These are phyloP conservation scores for Carallia brachiata DNA, from an alignment of 345 rosid species.

Conservation along the genomic window DNA sequence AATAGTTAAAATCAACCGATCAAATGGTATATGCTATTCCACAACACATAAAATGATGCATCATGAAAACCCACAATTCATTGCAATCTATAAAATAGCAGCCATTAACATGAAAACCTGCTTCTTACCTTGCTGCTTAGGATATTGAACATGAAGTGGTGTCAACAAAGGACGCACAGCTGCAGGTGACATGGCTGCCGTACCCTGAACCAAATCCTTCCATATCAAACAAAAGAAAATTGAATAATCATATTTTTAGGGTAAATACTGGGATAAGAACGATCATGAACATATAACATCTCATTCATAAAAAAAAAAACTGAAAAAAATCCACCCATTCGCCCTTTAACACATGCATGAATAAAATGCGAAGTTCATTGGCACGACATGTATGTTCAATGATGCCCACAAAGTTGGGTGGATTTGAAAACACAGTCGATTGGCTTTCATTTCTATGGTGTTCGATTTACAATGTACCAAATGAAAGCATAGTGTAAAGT, in stretches of 20 bases:
- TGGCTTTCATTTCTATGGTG: background rate
- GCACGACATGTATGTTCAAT: background rate
- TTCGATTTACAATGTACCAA: background rate
- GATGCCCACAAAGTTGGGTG: no score
- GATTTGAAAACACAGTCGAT: background rate
- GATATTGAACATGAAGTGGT: slow-evolving; percentile 49
- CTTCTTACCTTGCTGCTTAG: slow-evolving; percentile 33
- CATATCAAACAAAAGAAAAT: slow-evolving; percentile 20
- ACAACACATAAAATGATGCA: background rate
- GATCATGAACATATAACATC: background rate
- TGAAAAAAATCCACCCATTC: background rate
- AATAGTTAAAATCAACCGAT: background rate
- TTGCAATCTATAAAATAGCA: background rate
- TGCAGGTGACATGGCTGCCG: slow-evolving; percentile 45
- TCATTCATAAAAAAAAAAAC: background rate
- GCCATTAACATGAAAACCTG: background rate
- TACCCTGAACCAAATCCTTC: slow-evolving; percentile 59
- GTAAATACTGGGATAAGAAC: background rate
- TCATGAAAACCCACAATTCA: background rate
- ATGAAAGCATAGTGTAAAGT: no score
- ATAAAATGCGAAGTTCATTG: background rate
- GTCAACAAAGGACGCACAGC: slow-evolving; percentile 49
- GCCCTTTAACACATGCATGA: background rate
- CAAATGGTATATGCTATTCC: background rate
- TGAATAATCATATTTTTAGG: background rate